Evolutionary conservation across 75 land plant species (phyloP).

Genomic region (Azolla pinnata): DNA sequence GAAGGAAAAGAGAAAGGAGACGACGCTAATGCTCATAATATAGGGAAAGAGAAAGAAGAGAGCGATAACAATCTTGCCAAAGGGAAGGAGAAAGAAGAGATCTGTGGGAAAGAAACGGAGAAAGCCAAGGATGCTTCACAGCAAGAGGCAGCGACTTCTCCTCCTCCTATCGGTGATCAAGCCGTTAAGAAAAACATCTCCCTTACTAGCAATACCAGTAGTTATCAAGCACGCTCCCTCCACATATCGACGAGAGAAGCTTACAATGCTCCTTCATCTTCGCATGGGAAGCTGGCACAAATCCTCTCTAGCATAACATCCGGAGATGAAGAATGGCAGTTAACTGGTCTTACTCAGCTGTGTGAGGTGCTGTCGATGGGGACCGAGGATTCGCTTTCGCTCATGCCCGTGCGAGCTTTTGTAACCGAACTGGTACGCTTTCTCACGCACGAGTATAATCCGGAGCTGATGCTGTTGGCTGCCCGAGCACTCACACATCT

Average conservation of each 20-base stretch:
- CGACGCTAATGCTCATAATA: background rate
- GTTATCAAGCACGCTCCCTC: too few relatives aligned
- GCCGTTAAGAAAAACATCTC: too few relatives aligned
- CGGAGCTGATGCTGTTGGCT: constrained; percentile 52
- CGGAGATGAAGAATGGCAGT: constrained; percentile 21
- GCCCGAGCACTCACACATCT: constrained; percentile 56
- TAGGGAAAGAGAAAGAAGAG: background rate
- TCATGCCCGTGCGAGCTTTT: constrained; percentile 26
- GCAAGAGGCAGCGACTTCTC: too few relatives aligned
- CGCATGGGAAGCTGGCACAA: constrained; percentile 3
- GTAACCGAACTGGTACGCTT: constrained; percentile 36
- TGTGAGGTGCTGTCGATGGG: constrained; percentile 53
- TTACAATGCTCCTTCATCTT: background rate
- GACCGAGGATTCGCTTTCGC: constrained; percentile 34
- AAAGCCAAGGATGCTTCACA: too few relatives aligned
- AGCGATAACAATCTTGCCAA: background rate
- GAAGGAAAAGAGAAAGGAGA: background rate
- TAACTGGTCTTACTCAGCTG: constrained; percentile 45
- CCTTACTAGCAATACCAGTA: too few relatives aligned
- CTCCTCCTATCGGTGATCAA: too few relatives aligned
- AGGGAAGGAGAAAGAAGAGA: background rate
- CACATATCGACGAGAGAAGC: constrained; percentile 4
- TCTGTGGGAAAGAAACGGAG: constrained; percentile 1
- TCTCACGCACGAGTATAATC: constrained; percentile 30
- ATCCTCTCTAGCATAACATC: constrained; percentile 20